Percentiles rank a stretch among this genome's conserved stretches.
Evolutionary conservation across 192 early-diverging fungal genomes (phyloP).

Genomic region (Globomyces pollinis-pini): DNA sequence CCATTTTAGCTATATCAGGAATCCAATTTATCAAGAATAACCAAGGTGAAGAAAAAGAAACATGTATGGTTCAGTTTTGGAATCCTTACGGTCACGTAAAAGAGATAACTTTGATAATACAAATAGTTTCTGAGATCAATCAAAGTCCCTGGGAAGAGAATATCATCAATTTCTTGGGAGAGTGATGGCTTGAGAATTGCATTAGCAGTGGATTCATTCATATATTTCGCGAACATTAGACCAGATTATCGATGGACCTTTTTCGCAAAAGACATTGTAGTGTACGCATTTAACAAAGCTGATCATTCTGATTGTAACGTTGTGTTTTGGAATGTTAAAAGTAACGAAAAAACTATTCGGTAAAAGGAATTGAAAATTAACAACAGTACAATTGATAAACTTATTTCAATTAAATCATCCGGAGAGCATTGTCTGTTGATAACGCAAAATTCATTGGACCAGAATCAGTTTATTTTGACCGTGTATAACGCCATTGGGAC

Average conservation of each 20-base stretch:
- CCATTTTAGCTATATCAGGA: conserved; percentile 49
- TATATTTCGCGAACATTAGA: conserved; percentile 57
- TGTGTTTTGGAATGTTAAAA: conserved; percentile 51
- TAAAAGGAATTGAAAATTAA: too few relatives aligned
- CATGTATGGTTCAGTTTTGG: conserved; percentile 47
- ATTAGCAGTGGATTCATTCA: conserved; percentile 50
- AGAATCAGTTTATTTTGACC: conserved; percentile 15
- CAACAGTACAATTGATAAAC: conserved; percentile 29
- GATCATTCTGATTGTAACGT: conserved; percentile 34
- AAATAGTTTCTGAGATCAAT: conserved; percentile 43
- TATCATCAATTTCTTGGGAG: conserved; percentile 52
- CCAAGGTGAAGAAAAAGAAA: conserved; percentile 52
- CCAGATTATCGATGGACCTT: conserved; percentile 46
- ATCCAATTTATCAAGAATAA: conserved; percentile 34
- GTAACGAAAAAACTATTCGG: conserved; percentile 39
- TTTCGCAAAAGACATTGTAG: conserved; percentile 41
- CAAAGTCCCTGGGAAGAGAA: conserved; percentile 50
- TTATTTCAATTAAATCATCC: conserved; percentile 31
- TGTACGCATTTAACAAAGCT: conserved; percentile 35
- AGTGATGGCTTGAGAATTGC: conserved; percentile 46
- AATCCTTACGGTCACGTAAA: conserved; percentile 46
- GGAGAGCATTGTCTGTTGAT: conserved; percentile 42
- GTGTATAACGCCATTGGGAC: conserved; percentile 52
- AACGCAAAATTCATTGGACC: conserved; percentile 26
- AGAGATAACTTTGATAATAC: conserved; percentile 4